Conservation (phyloP, 495 filamentous ascomycete genomes). For the Clavariopsis aquatica region DNA sequence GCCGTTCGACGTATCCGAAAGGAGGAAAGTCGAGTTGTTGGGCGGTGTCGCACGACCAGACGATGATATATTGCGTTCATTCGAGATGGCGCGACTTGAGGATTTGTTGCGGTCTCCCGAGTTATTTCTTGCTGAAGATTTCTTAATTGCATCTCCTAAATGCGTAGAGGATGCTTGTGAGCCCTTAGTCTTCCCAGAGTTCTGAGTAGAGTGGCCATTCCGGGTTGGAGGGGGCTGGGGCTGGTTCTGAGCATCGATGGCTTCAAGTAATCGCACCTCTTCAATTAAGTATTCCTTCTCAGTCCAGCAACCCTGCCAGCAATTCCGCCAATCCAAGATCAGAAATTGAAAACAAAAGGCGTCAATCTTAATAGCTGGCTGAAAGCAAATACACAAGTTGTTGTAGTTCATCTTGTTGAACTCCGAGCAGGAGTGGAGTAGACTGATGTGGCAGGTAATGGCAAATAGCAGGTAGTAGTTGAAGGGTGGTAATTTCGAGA, state of each 20-base stretch:
- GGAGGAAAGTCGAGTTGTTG: conserved; percentile 22
- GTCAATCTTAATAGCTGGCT: conserved; percentile 91
- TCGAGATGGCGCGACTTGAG: conserved; percentile 23
- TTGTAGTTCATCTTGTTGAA: conserved; percentile 94
- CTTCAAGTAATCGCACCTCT: conserved; percentile 50
- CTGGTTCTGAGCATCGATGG: background rate
- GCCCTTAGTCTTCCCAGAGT: conserved; percentile 23
- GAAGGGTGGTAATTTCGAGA: conserved; percentile 85
- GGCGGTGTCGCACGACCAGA: conserved; percentile 26
- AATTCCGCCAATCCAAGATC: conserved; percentile 87
- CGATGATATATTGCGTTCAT: conserved; percentile 16
- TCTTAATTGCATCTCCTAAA: conserved; percentile 26
- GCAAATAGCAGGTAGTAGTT: conserved; percentile 96
- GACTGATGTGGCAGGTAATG: conserved; percentile 88
- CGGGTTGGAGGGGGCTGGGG: conserved; percentile 11
- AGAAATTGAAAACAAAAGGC: conserved; percentile 87
- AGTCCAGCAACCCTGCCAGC: conserved; percentile 94
- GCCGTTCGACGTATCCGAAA: conserved; percentile 6
- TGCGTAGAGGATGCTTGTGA: conserved; percentile 22
- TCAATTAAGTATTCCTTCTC: conserved; percentile 74
- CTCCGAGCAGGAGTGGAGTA: conserved; percentile 79
- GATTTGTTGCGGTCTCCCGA: conserved; percentile 26
- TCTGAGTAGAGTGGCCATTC: conserved; percentile 11
- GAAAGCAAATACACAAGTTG: conserved; percentile 91
- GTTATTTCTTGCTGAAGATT: conserved; percentile 25